These are phyloP conservation scores for Apiospora hydei DNA, from an alignment of 2,329 filamentous ascomycete species.

Conservation along the genomic window DNA sequence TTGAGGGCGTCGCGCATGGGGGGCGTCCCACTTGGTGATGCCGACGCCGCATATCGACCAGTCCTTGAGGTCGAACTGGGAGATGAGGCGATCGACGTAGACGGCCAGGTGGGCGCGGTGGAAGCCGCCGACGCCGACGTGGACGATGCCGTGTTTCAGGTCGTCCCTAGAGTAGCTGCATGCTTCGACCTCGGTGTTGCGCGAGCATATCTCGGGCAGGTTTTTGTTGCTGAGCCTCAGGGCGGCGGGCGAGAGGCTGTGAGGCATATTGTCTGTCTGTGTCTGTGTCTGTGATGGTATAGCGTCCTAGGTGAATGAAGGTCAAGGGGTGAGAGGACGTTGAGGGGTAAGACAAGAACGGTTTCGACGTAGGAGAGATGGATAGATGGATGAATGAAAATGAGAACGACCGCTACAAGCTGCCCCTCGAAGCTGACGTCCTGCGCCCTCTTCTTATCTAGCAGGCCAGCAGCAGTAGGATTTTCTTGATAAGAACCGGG, in stretches of 20 bases:
- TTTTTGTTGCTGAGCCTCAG: constrained; percentile 50
- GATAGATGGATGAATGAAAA: not conserved
- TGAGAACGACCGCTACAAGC: not conserved
- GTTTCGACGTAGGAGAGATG: not conserved
- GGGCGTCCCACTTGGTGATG: constrained; percentile 56
- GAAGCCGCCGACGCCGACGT: constrained; percentile 62
- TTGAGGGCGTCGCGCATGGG: constrained; percentile 58
- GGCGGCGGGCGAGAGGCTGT: constrained; percentile 28
- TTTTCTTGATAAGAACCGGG: constrained; percentile 17
- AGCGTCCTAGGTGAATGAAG: not conserved
- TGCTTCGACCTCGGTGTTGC: constrained; percentile 39
- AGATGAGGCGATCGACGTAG: constrained; percentile 57
- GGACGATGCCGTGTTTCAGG: constrained; percentile 62
- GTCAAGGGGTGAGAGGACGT: not conserved
- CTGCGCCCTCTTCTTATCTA: constrained; percentile 19
- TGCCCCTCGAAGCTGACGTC: not conserved
- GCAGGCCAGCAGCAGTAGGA: not conserved
- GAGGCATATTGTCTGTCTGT: constrained; percentile 17
- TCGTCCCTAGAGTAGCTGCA: constrained; percentile 53
- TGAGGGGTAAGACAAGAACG: not conserved
- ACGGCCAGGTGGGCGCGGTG: constrained; percentile 61
- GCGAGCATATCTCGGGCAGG: constrained; percentile 43
- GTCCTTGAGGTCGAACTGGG: constrained; percentile 52
- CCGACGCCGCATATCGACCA: constrained; percentile 62
- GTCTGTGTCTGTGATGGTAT: not conserved